Evolutionary conservation across 129 eudicot species (phyloP).

Genomic region (Centella asiatica): DNA sequence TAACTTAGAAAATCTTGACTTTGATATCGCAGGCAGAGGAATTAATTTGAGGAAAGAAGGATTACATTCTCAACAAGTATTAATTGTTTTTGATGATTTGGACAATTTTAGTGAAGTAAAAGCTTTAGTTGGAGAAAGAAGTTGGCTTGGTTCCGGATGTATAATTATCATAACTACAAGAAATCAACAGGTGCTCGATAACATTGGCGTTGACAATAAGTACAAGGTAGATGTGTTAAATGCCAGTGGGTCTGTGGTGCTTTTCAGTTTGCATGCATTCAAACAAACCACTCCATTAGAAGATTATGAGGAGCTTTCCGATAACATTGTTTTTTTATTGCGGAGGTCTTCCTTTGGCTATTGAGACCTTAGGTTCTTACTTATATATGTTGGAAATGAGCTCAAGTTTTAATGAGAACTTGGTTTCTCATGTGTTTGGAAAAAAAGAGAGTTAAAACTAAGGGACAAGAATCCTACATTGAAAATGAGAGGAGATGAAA

Average conservation of each 20-base stretch:
- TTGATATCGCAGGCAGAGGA: no score
- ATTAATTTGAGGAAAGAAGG: no score
- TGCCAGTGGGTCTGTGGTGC: background rate
- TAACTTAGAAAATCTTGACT: no score
- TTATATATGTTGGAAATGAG: no score
- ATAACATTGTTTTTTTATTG: background rate
- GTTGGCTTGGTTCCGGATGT: slow-evolving; percentile 9
- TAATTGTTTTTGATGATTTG: background rate
- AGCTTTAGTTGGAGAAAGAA: slow-evolving; percentile 6
- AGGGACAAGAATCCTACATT: no score
- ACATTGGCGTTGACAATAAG: background rate
- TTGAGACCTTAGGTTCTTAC: slow-evolving; percentile 15
- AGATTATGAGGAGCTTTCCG: background rate
- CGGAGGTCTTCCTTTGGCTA: slow-evolving; percentile 17
- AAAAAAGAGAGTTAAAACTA: no score
- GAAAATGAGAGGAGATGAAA: no score
- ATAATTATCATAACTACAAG: slow-evolving; percentile 11
- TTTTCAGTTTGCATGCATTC: slow-evolving; percentile 13
- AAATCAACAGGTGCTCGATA: background rate
- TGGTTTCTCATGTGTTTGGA: no score
- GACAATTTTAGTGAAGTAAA: background rate
- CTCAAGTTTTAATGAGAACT: no score
- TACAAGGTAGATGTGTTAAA: background rate
- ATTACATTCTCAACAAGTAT: no score
- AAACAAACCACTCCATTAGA: background rate